A percentile compares a stretch with the other conserved stretches of the same genome.
Evolutionary conservation across 371 early-diverging fungal genomes (phyloP).

Genomic region (Coemansia sp.): DNA sequence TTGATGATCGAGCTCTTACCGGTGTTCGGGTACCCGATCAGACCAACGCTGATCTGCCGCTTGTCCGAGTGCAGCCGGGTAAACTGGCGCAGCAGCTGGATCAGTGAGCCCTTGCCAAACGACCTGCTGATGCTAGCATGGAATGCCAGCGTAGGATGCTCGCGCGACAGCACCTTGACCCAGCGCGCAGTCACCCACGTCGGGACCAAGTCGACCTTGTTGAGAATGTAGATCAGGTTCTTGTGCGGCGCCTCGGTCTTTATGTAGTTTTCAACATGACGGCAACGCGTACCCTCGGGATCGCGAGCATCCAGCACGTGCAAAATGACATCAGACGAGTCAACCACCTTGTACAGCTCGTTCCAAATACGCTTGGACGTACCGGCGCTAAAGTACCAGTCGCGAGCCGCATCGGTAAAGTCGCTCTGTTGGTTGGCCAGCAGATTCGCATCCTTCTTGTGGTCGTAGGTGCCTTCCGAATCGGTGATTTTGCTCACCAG

Average conservation of each 20-base stretch:
- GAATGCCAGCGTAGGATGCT: slow-evolving; percentile 97
- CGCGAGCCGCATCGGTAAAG: slow-evolving; percentile 71
- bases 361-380: slow-evolving; percentile 99
- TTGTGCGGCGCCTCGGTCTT: slow-evolving; percentile 96
- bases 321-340: slow-evolving; percentile 97
- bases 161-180: slow-evolving; percentile 88
- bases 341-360: slow-evolving; percentile 99
- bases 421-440: slow-evolving; percentile 72
- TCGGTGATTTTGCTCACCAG: slow-evolving; percentile 70
- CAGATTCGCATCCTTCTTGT: slow-evolving; percentile 71
- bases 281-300: slow-evolving; percentile 96
- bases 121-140: slow-evolving; percentile 97
- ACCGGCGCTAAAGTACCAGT: slow-evolving; percentile 90
- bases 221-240: slow-evolving; percentile 97
- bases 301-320: slow-evolving; percentile 99
- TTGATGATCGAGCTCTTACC: slow-evolving; percentile 99
- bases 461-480: slow-evolving; percentile 68
- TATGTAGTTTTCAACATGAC: slow-evolving; percentile 86
- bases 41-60: slow-evolving; percentile 97
- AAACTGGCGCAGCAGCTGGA: slow-evolving; percentile 97
- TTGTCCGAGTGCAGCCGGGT: slow-evolving; percentile 92
- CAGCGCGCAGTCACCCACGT: slow-evolving; percentile 98
- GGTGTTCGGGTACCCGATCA: slow-evolving; percentile 97
- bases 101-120: slow-evolving; percentile 98
- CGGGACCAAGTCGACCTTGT: slow-evolving; percentile 99